Conservation (phyloP, 2,329 filamentous ascomycete genomes). For the Fusarium sp. region DNA sequence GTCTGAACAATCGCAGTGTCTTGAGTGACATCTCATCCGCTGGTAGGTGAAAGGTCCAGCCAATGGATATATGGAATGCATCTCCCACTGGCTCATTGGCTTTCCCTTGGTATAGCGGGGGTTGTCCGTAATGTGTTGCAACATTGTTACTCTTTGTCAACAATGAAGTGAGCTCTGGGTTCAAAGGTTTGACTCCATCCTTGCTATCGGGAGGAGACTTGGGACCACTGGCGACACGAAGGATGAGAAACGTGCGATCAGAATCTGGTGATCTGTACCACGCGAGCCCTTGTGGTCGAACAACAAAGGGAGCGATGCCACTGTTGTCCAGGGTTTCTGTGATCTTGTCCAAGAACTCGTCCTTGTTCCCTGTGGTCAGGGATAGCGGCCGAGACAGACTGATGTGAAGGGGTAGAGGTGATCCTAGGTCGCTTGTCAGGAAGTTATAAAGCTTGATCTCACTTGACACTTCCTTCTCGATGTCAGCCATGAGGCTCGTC, state of each 20-base stretch:
- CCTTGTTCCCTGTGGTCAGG: constrained; percentile 76
- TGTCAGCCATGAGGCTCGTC: constrained; percentile 50
- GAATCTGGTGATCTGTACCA: constrained; percentile 66
- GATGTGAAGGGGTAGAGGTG: constrained; percentile 84
- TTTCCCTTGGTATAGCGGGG: constrained; percentile 69
- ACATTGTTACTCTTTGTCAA: constrained; percentile 73
- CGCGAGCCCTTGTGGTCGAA: constrained; percentile 52
- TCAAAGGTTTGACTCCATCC: constrained; percentile 45
- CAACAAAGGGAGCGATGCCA: constrained; percentile 46
- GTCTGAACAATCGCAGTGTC: constrained; percentile 39
- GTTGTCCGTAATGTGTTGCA: constrained; percentile 77
- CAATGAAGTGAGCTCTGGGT: constrained; percentile 68
- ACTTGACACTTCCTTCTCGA: constrained; percentile 47
- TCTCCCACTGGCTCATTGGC: constrained; percentile 36
- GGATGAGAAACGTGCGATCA: constrained; percentile 84
- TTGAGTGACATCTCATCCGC: constrained; percentile 48
- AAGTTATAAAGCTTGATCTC: constrained; percentile 68
- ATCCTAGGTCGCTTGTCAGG: constrained; percentile 79
- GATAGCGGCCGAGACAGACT: constrained; percentile 86
- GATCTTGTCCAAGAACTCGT: constrained; percentile 70
- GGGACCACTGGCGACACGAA: constrained; percentile 62
- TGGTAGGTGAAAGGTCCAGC: constrained; percentile 76
- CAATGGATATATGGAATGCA: constrained; percentile 89
- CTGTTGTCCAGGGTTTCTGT: constrained; percentile 49
- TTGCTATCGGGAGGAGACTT: not conserved